Conservation (phyloP, 2,329 filamentous ascomycete genomes). For the Verticillium longisporum region DNA sequence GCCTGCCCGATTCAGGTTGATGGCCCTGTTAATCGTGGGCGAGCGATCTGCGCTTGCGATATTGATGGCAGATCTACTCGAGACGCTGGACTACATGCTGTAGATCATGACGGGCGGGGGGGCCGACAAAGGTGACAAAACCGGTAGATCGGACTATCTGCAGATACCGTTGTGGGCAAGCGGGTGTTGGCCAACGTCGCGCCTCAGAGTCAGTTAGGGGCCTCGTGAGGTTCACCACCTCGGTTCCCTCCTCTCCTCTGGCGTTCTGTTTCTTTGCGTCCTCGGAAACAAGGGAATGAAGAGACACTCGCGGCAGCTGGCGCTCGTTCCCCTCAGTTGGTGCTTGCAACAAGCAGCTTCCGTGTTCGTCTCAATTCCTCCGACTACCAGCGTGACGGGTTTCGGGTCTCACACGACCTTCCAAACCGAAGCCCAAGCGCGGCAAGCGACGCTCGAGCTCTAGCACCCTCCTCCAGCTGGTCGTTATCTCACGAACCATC, state of each 20-base stretch:
- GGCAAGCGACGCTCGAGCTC: not conserved
- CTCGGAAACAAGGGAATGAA: no score
- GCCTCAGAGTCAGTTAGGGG: no score
- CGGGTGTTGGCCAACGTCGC: no score
- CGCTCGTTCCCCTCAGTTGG: no score
- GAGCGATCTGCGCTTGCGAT: not conserved
- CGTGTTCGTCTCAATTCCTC: not conserved
- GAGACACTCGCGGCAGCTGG: no score
- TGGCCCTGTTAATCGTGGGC: not conserved
- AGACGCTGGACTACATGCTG: not conserved
- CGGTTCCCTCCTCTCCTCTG: no score
- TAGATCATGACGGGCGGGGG: not conserved
- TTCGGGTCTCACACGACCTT: not conserved
- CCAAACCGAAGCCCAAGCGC: not conserved
- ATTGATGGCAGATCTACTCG: not conserved
- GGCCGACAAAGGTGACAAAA: not conserved
- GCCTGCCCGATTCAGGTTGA: not conserved
- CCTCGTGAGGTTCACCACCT: no score
- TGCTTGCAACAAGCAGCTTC: not conserved
- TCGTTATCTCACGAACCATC: not conserved
- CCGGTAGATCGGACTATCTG: no score
- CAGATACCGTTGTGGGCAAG: not conserved
- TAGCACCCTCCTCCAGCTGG: not conserved
- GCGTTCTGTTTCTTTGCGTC: no score
- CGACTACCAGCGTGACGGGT: not conserved